These are phyloP conservation scores for Linnemannia zychae DNA, from an alignment of 192 early-diverging fungal species.

Conservation along the genomic window DNA sequence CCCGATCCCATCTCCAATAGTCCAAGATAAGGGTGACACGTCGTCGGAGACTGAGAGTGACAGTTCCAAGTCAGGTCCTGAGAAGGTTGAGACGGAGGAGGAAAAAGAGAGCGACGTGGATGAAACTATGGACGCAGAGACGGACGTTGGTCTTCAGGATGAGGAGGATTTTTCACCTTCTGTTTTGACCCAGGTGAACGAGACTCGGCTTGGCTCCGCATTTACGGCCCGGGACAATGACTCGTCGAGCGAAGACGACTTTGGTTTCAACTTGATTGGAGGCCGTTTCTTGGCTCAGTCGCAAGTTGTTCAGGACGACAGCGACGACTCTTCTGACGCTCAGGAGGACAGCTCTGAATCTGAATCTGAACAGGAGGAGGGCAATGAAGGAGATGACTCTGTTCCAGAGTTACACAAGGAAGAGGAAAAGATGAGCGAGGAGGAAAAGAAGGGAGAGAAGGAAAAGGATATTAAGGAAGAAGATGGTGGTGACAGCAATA, in stretches of 20 bases:
- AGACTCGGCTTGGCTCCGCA: conserved; percentile 10
- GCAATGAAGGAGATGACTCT: too few species aligned
- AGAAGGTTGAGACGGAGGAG: not conserved
- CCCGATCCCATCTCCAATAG: not conserved
- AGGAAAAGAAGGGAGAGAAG: not conserved
- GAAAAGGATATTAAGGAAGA: conserved; percentile 12
- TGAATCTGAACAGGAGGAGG: too few species aligned
- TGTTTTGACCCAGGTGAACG: not conserved
- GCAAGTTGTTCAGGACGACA: too few species aligned
- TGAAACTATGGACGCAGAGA: not conserved
- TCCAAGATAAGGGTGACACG: conserved; percentile 1
- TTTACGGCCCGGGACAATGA: conserved; percentile 3
- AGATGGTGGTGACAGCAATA: too few species aligned
- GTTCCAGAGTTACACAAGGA: too few species aligned
- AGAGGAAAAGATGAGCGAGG: too few species aligned
- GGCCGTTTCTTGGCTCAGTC: too few species aligned
- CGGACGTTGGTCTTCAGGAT: not conserved
- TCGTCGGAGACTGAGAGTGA: not conserved
- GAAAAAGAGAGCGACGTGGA: not conserved
- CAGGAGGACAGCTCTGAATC: too few species aligned
- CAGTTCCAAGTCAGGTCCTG: conserved; percentile 11
- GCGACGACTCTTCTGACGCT: too few species aligned
- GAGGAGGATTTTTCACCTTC: not conserved
- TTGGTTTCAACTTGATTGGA: too few species aligned
- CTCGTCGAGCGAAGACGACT: too few species aligned